Percentiles rank a stretch among this genome's conserved stretches.
These are phyloP conservation scores for Yarrowia porcina DNA, from an alignment of 805 yeast genomes.

Conservation along the genomic window DNA sequence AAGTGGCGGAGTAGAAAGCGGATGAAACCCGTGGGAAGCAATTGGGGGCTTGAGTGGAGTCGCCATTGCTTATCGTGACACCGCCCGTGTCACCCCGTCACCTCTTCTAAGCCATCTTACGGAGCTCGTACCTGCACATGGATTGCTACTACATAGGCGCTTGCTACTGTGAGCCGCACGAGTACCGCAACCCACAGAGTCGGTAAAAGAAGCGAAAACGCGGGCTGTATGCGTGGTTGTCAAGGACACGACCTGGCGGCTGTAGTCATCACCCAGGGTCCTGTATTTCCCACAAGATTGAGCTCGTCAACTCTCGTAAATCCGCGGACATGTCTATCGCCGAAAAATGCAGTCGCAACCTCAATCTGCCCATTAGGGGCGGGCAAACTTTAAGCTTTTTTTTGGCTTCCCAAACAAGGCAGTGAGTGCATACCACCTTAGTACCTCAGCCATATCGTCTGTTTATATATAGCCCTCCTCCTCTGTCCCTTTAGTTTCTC, in stretches of 20 bases:
- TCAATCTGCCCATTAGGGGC: slow-evolving; percentile 17
- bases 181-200: background rate
- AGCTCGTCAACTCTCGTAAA: too few relatives aligned
- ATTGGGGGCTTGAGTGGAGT: too few relatives aligned
- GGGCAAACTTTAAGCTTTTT: background rate
- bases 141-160: background rate
- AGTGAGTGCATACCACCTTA: slow-evolving; percentile 9
- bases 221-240: too few relatives aligned
- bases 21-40: background rate
- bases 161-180: slow-evolving; percentile 3
- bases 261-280: background rate
- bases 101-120: too few relatives aligned
- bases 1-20: background rate
- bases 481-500: background rate
- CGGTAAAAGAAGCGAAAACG: background rate
- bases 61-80: background rate
- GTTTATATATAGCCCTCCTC: slow-evolving; percentile 3
- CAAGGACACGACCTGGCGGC: too few relatives aligned
- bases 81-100: background rate
- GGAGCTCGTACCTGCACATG: background rate
- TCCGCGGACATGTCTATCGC: slow-evolving; percentile 15
- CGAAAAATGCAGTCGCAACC: slow-evolving; percentile 19
- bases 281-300: too few relatives aligned
- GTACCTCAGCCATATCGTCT: slow-evolving; percentile 14
- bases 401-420: slow-evolving; percentile 14